phyloP scores from a whole-genome alignment of 2,329 filamentous ascomycete genomes.

The Pseudodiploospora longispora region DNA sequence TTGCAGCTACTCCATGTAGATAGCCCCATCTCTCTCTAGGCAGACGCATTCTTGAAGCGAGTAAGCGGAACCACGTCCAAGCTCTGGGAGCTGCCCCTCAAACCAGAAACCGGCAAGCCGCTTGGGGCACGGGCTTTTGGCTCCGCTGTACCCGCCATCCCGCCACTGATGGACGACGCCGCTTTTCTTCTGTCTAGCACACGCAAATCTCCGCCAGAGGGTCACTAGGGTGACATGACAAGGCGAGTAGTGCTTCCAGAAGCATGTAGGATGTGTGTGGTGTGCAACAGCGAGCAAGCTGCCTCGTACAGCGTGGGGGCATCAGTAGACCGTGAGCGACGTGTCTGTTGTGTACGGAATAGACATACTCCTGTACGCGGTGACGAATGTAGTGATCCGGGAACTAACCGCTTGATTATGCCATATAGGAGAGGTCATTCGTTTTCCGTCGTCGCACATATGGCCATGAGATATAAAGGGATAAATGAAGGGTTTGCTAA shows the following conservation, averaged over 20 bases:
- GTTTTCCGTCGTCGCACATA: too few species aligned
- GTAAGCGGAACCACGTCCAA: slow-evolving; percentile 2
- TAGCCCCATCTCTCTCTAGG: slow-evolving; percentile 7
- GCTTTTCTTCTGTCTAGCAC: neutral
- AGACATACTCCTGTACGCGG: too few species aligned
- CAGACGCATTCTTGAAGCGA: slow-evolving; percentile 5
- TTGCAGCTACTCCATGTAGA: slow-evolving; percentile 3
- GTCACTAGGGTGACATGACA: slow-evolving; percentile 3
- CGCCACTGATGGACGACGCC: slow-evolving; percentile 4
- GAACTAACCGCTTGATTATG: too few species aligned
- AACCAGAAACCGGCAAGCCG: too few species aligned
- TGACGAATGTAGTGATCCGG: too few species aligned
- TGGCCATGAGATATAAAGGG: too few species aligned
- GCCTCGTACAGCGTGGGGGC: too few species aligned
- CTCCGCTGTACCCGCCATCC: neutral
- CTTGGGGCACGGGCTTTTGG: neutral
- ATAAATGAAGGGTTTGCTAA: too few species aligned
- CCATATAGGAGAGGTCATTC: too few species aligned
- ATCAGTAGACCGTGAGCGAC: too few species aligned
- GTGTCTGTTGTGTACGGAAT: too few species aligned
- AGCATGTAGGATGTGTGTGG: slow-evolving; percentile 4
- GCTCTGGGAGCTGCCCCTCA: slow-evolving; percentile 2
- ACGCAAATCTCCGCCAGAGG: neutral
- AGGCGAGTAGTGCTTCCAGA: slow-evolving; percentile 10
- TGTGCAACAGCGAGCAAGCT: neutral